A percentile compares a stretch with the other conserved stretches of the same genome.
phyloP scores from a whole-genome alignment of 2,329 filamentous ascomycete genomes.

The Diaporthe sp. region DNA sequence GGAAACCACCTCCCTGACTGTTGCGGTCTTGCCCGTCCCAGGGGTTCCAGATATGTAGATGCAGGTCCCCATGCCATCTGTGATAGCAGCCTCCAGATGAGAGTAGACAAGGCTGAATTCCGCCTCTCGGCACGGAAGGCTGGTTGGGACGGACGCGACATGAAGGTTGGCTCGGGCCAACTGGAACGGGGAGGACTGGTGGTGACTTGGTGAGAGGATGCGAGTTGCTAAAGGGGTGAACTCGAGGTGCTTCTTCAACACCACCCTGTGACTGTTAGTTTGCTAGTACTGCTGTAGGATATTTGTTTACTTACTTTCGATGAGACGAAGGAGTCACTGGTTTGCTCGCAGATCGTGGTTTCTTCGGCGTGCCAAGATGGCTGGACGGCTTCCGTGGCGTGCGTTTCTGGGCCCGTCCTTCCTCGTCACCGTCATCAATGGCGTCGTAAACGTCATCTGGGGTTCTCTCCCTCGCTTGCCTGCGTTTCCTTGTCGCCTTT shows the following conservation, averaged over 20 bases:
- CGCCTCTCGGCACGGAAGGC: slow-evolving; percentile 89
- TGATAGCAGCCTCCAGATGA: slow-evolving; percentile 93
- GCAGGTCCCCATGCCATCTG: slow-evolving; percentile 91
- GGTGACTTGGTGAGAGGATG: slow-evolving; percentile 79
- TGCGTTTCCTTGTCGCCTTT: slow-evolving; percentile 73
- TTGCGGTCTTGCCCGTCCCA: slow-evolving; percentile 97
- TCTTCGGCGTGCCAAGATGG: slow-evolving; percentile 64
- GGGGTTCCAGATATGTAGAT: slow-evolving; percentile 99
- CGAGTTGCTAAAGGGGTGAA: slow-evolving; percentile 96
- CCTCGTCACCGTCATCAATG: slow-evolving; percentile 48
- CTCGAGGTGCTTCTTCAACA: slow-evolving; percentile 89
- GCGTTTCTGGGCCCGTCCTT: slow-evolving; percentile 49
- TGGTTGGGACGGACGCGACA: slow-evolving; percentile 91
- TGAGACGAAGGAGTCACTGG: slow-evolving; percentile 57
- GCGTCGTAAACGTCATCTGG: slow-evolving; percentile 49
- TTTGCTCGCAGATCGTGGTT: slow-evolving; percentile 64
- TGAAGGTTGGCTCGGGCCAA: slow-evolving; percentile 90
- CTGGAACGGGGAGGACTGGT: slow-evolving; percentile 89
- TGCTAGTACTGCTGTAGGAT: slow-evolving; percentile 49
- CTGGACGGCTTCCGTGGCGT: slow-evolving; percentile 50
- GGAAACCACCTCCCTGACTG: slow-evolving; percentile 92
- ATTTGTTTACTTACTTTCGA: slow-evolving; percentile 56
- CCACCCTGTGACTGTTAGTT: slow-evolving; percentile 60
- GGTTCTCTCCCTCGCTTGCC: slow-evolving; percentile 44
- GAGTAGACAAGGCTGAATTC: slow-evolving; percentile 95